Evolutionary conservation across 257 asterid genomes (phyloP).

Genomic region (Solanum chilense): DNA sequence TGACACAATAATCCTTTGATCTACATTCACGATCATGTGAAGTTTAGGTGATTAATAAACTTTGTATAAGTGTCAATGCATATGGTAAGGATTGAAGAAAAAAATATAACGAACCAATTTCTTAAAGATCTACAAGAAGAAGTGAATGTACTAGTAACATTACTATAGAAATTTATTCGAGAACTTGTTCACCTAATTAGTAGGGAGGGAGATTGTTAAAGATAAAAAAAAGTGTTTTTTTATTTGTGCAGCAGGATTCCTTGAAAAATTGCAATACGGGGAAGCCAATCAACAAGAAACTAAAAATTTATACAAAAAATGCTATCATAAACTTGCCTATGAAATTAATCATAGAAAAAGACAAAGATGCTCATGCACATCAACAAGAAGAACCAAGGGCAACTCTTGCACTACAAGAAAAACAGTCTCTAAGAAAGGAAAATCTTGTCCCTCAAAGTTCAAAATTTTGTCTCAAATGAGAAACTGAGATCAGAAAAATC

Average conservation of each 20-base stretch:
- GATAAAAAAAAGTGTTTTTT: background rate
- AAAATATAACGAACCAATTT: background rate
- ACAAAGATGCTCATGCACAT: background rate
- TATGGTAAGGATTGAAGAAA: background rate
- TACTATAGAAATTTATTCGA: background rate
- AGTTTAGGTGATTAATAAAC: background rate
- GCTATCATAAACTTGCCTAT: background rate
- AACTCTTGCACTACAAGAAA: background rate
- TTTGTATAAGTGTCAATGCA: background rate
- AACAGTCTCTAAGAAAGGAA: background rate
- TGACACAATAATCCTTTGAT: background rate
- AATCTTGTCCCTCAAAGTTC: background rate
- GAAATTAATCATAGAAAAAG: background rate
- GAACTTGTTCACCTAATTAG: background rate
- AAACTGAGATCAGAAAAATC: background rate
- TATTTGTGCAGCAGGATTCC: background rate
- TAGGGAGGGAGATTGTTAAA: background rate
- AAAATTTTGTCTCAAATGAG: background rate
- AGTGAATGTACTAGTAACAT: background rate
- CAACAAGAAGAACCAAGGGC: background rate
- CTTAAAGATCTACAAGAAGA: background rate
- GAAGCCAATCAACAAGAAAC: background rate
- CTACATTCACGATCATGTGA: background rate
- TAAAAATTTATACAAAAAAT: background rate
- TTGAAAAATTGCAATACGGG: background rate